A percentile compares a stretch with the other conserved stretches of the same genome.
Evolutionary conservation across 306 rosid species (phyloP).

Genomic region (Quercus agrifolia): DNA sequence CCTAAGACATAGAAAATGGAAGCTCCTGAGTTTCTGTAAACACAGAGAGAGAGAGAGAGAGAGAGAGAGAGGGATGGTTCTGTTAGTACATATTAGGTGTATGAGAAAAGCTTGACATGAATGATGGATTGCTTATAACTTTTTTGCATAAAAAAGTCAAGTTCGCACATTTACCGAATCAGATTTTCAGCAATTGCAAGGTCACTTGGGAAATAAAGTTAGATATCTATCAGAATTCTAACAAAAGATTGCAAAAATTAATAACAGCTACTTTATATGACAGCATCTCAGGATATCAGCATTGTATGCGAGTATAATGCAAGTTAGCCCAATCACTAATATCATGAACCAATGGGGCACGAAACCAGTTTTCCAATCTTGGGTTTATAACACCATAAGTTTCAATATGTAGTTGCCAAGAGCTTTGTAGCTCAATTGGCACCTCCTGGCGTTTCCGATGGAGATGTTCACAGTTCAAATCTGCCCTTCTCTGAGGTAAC

Average conservation of each 20-base stretch:
- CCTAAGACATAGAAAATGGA: constrained; percentile 8
- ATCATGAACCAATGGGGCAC: not conserved
- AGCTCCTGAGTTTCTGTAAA: constrained; percentile 6
- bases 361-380: no score
- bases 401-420: no score
- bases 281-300: not conserved
- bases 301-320: not conserved
- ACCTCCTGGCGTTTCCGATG: no score
- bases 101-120: not conserved
- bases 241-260: not conserved
- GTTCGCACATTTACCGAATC: not conserved
- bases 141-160: not conserved
- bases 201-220: not conserved
- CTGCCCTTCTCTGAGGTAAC: no score
- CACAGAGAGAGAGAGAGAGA: not conserved
- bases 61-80: not conserved
- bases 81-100: not conserved
- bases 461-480: no score
- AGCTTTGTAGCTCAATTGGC: no score
- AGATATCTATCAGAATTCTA: not conserved
- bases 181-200: not conserved
- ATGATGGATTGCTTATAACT: not conserved
- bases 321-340: not conserved
- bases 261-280: not conserved
- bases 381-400: no score